Evolutionary conservation across 2,329 filamentous ascomycete species (phyloP).

Genomic region (Periglandula ipomoeae): DNA sequence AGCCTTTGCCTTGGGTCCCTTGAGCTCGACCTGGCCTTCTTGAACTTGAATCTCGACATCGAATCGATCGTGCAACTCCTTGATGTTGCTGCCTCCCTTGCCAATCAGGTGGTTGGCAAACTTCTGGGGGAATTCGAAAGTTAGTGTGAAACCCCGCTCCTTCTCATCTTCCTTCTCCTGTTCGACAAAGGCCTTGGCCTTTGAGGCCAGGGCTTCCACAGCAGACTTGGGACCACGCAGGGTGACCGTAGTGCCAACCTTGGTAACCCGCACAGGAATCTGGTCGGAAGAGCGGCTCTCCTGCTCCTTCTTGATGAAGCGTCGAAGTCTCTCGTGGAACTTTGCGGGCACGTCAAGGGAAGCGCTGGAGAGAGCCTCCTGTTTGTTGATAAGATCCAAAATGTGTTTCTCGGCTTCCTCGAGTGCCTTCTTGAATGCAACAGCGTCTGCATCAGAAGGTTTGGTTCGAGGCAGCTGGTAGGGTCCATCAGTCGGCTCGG

Average conservation of each 20-base stretch:
- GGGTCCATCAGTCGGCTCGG: constrained; percentile 33
- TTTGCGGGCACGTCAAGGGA: constrained; percentile 51
- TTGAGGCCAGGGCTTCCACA: constrained; percentile 62
- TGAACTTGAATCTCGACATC: constrained; percentile 78
- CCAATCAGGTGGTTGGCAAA: constrained; percentile 78
- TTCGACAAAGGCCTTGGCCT: constrained; percentile 70
- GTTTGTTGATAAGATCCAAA: constrained; percentile 46
- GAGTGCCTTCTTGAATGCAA: constrained; percentile 45
- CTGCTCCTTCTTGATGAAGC: constrained; percentile 58
- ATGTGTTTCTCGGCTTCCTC: constrained; percentile 49
- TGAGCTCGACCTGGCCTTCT: constrained; percentile 89
- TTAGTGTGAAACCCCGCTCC: constrained; percentile 77
- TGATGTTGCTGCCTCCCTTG: constrained; percentile 58
- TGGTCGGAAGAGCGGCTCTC: constrained; percentile 45
- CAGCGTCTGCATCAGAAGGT: constrained; percentile 41
- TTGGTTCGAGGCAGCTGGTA: constrained; percentile 47
- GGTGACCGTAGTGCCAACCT: constrained; percentile 52
- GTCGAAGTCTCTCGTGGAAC: constrained; percentile 54
- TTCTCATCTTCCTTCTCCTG: constrained; percentile 89
- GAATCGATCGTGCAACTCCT: constrained; percentile 56
- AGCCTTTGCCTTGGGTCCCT: constrained; percentile 90
- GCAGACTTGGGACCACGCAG: constrained; percentile 68
- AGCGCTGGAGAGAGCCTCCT: constrained; percentile 42
- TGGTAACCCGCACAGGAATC: constrained; percentile 51
- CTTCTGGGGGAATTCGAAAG: constrained; percentile 92